These are phyloP conservation scores for Noccaea caerulescens DNA, from an alignment of 345 rosid species.

Conservation along the genomic window DNA sequence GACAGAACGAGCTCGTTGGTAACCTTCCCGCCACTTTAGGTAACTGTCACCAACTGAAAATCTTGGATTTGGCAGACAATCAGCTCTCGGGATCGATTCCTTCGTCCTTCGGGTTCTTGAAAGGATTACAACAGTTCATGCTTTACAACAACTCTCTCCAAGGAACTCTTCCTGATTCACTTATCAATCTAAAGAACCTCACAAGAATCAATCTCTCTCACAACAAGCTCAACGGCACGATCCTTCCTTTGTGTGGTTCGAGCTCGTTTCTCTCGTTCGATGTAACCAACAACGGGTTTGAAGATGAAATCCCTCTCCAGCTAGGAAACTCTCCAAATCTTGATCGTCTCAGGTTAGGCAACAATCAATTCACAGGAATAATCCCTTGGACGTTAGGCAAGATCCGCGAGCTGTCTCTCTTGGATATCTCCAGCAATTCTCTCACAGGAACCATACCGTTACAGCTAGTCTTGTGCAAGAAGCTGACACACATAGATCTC, in stretches of 20 bases:
- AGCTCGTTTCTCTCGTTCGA: slow-evolving; percentile 77
- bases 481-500: slow-evolving; percentile 79
- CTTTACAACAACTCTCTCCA: slow-evolving; percentile 89
- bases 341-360: slow-evolving; percentile 83
- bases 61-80: slow-evolving; percentile 92
- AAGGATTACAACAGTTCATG: slow-evolving; percentile 68
- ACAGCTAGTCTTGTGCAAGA: slow-evolving; percentile 73
- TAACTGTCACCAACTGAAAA: slow-evolving; percentile 66
- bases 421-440: slow-evolving; percentile 76
- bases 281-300: slow-evolving; percentile 72
- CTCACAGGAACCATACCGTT: slow-evolving; percentile 70
- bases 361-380: slow-evolving; percentile 68
- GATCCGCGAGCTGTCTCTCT: slow-evolving; percentile 60
- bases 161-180: slow-evolving; percentile 70
- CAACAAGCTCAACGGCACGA: slow-evolving; percentile 75
- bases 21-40: slow-evolving; percentile 72
- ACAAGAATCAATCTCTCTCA: slow-evolving; percentile 84
- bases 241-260: slow-evolving; percentile 67
- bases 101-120: slow-evolving; percentile 56
- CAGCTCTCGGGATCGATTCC: slow-evolving; percentile 70
- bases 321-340: slow-evolving; percentile 78
- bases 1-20: slow-evolving; percentile 79
- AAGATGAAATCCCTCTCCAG: slow-evolving; percentile 63
- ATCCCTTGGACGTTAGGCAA: slow-evolving; percentile 85
- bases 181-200: slow-evolving; percentile 63